Percentiles rank a stretch among this genome's conserved stretches.
phyloP scores from a whole-genome alignment of 2,329 filamentous ascomycete species.

The Epichloe bromicola region DNA sequence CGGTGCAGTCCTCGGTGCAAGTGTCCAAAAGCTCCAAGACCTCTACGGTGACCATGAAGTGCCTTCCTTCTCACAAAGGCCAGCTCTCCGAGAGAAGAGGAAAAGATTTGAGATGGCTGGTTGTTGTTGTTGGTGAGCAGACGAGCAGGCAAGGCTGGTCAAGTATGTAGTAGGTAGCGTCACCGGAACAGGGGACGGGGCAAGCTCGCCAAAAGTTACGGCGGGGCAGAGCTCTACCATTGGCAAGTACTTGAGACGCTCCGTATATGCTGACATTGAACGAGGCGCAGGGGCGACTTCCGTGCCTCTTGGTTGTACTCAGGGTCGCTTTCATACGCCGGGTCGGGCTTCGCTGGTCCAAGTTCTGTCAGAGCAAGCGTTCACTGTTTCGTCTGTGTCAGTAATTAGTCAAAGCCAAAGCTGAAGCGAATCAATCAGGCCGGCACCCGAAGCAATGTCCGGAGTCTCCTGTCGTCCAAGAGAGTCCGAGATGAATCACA shows the following conservation, averaged over 20 bases:
- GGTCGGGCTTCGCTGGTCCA: background rate
- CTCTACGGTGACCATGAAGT: background rate
- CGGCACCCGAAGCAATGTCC: too few species aligned
- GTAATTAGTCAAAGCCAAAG: background rate
- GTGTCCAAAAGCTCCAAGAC: background rate
- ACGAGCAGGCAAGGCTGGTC: background rate
- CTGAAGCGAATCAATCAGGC: too few species aligned
- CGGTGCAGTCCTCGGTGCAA: background rate
- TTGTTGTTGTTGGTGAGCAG: background rate
- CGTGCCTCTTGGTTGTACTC: background rate
- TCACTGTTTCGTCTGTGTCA: background rate
- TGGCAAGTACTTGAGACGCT: too few species aligned
- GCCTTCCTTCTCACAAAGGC: background rate
- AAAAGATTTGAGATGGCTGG: background rate
- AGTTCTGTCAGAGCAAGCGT: background rate
- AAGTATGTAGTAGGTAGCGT: background rate
- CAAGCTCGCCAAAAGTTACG: background rate
- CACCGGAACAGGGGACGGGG: background rate
- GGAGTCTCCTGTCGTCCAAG: background rate
- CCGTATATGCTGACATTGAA: too few species aligned
- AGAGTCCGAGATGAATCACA: background rate
- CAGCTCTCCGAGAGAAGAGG: background rate
- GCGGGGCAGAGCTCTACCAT: background rate
- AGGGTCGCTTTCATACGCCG: background rate
- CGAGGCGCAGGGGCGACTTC: background rate